These are phyloP conservation scores for Phytophthora lateralis DNA, from an alignment of 352 stramenopile species.

Conservation along the genomic window DNA sequence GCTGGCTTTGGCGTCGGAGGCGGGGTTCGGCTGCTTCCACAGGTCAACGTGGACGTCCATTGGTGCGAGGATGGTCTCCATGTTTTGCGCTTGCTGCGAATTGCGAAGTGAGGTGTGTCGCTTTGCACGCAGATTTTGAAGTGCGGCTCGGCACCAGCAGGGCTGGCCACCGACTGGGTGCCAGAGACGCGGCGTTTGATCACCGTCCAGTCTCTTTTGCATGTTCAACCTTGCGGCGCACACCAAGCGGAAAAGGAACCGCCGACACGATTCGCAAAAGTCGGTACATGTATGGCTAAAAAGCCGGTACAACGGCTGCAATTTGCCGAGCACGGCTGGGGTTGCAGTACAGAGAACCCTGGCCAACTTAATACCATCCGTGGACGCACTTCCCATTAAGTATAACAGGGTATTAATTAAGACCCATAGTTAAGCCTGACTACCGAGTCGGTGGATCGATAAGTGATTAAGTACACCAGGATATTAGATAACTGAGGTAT, in stretches of 20 bases:
- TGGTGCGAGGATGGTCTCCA: conserved; percentile 75
- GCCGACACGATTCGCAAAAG: conserved; percentile 12
- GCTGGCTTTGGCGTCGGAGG: conserved; percentile 28
- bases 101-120: conserved; percentile 6
- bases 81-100: conserved; percentile 11
- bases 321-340: too few relatives aligned
- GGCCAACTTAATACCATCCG: too few relatives aligned
- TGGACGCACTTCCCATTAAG: too few relatives aligned
- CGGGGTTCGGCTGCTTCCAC: conserved; percentile 32
- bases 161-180: conserved; percentile 10
- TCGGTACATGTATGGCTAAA: neutral
- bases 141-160: conserved; percentile 10
- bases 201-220: conserved; percentile 6
- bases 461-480: too few relatives aligned
- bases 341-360: too few relatives aligned
- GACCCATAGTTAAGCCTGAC: too few relatives aligned
- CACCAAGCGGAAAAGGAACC: conserved; percentile 33
- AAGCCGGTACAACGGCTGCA: neutral
- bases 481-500: too few relatives aligned
- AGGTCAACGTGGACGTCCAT: conserved; percentile 48
- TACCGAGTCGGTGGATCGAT: too few relatives aligned
- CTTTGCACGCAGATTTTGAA: conserved; percentile 38
- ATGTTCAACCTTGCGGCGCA: conserved; percentile 23
- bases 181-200: conserved; percentile 17
- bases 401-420: too few relatives aligned